These are phyloP conservation scores for Pseudonitzschia delicatissima DNA, from an alignment of 108 stramenopile genomes.

Conservation along the genomic window DNA sequence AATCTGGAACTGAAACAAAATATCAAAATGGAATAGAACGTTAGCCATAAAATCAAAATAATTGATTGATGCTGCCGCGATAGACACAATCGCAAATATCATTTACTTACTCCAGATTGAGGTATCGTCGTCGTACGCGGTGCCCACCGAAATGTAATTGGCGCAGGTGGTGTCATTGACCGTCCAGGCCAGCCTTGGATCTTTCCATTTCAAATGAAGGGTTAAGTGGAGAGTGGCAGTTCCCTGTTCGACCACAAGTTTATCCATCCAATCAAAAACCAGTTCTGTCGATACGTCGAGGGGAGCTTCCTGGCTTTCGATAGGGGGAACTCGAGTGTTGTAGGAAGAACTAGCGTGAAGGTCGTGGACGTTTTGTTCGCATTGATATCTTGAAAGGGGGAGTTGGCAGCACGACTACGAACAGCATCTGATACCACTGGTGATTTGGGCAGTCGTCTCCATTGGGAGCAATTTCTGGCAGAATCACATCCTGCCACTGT, in stretches of 20 bases:
- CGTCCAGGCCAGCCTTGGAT: conserved; percentile 11
- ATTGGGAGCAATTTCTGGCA: background rate
- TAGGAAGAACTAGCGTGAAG: background rate
- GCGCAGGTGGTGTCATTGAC: conserved; percentile 1
- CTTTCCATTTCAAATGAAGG: conserved; percentile 2
- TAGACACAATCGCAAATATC: background rate
- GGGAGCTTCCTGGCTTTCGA: background rate
- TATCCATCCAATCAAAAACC: background rate
- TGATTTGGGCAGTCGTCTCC: background rate
- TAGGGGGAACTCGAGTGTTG: conserved; percentile 4
- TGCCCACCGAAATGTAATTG: background rate
- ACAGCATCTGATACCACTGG: background rate
- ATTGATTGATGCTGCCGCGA: background rate
- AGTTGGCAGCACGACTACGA: background rate
- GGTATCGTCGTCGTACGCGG: conserved; percentile 12
- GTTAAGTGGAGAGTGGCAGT: conserved; percentile 2
- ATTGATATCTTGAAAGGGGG: background rate
- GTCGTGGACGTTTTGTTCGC: conserved; percentile 2
- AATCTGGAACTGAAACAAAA: conserved; percentile 15
- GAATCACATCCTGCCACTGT: background rate
- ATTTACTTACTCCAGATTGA: conserved; percentile 10
- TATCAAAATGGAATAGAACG: background rate
- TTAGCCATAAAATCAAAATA: background rate
- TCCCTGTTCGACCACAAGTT: background rate
- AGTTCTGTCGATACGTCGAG: background rate